Conservation (phyloP, 345 rosid genomes). For the Eucalyptus albens region DNA sequence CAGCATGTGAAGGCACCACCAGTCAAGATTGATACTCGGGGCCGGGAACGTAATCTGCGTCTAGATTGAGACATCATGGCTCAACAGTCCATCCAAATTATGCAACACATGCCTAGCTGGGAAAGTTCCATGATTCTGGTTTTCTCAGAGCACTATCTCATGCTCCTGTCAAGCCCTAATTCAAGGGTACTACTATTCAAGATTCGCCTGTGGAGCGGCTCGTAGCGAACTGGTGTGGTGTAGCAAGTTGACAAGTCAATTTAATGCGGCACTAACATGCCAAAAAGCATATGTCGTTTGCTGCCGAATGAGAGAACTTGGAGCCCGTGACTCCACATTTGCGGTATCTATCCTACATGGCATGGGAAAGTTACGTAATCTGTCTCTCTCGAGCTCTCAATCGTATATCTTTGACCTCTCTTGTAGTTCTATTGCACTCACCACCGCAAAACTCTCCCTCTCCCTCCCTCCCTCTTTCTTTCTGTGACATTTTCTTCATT, state of each 20-base stretch:
- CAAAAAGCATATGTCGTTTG: neutral
- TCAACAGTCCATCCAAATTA: neutral
- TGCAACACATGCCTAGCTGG: neutral
- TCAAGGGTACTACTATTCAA: neutral
- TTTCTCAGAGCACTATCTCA: neutral
- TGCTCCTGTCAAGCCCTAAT: neutral
- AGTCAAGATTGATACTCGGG: neutral
- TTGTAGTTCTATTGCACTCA: neutral
- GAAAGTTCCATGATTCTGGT: neutral
- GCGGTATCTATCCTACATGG: neutral
- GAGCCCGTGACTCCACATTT: neutral
- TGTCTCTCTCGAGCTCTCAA: neutral
- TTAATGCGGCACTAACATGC: neutral
- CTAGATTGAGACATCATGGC: neutral
- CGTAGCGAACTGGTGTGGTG: neutral
- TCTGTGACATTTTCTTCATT: neutral
- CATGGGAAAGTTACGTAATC: neutral
- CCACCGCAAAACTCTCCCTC: neutral
- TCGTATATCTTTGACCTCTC: neutral
- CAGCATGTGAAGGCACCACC: neutral
- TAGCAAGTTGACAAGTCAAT: neutral
- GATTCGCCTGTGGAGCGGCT: neutral
- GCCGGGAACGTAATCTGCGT: neutral
- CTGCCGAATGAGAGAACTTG: neutral
- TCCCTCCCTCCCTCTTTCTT: neutral